These are phyloP conservation scores for Laguncularia racemosa DNA, from an alignment of 345 rosid genomes.

Conservation along the genomic window DNA sequence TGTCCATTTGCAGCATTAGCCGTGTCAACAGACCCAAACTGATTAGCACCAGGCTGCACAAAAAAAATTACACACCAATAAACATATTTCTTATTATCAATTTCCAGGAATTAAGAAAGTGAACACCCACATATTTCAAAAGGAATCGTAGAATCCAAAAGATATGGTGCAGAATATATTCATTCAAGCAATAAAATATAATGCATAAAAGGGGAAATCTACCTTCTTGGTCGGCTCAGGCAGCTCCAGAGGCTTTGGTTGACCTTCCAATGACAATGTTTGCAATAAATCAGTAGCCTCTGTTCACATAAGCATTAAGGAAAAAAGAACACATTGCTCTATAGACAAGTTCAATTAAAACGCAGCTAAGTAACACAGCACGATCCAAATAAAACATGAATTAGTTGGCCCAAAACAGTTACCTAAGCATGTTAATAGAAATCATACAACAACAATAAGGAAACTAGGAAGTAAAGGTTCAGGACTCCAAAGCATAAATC, in stretches of 20 bases:
- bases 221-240: constrained; percentile 80
- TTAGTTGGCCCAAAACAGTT: too few species aligned
- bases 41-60: constrained; percentile 50
- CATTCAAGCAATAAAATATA: not conserved
- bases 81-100: not conserved
- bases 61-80: not conserved
- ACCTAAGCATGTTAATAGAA: too few species aligned
- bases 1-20: constrained; percentile 41
- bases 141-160: not conserved
- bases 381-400: not conserved
- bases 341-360: not conserved
- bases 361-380: not conserved
- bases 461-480: too few species aligned
- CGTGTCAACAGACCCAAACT: constrained; percentile 52
- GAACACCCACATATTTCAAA: not conserved
- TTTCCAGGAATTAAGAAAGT: not conserved
- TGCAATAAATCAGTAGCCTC: constrained; percentile 82
- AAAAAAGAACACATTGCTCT: constrained; percentile 24
- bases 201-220: not conserved
- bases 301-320: constrained; percentile 38
- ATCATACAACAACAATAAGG: too few species aligned
- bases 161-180: not conserved
- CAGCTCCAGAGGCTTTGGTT: constrained; percentile 52
- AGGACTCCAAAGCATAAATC: too few species aligned
- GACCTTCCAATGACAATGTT: constrained; percentile 63